Conservation (phyloP, 495 filamentous ascomycete genomes). For the Aspergillus sclerotiicarbonarius region DNA sequence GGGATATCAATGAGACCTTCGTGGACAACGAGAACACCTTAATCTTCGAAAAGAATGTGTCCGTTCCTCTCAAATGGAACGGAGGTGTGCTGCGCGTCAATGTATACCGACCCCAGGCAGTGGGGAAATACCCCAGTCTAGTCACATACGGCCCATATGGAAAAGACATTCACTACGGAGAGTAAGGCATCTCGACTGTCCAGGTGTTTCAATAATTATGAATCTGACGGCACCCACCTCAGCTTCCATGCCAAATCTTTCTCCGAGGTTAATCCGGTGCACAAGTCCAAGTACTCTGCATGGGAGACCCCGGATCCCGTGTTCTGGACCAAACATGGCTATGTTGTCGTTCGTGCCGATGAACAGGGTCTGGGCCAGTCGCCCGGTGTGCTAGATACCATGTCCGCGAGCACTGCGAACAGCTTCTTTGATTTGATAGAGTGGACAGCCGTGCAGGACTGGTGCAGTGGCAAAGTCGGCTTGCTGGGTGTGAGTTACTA, state of each 20-base stretch:
- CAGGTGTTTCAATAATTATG: too few species aligned
- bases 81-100: constrained; percentile 22
- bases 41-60: constrained; percentile 18
- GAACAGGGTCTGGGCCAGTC: constrained; percentile 52
- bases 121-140: constrained; percentile 18
- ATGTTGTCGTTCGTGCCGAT: constrained; percentile 53
- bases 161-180: constrained; percentile 41
- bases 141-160: constrained; percentile 50
- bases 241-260: constrained; percentile 3
- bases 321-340: constrained; percentile 53
- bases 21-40: neutral
- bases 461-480: constrained; percentile 58
- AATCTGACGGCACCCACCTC: neutral
- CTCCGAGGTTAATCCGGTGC: constrained; percentile 2
- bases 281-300: constrained; percentile 36
- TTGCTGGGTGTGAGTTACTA: constrained; percentile 58
- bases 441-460: constrained; percentile 54
- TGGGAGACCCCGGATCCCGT: constrained; percentile 60
- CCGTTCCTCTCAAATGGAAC: constrained; percentile 10
- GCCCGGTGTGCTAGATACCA: constrained; percentile 52
- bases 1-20: neutral
- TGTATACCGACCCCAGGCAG: constrained; percentile 20
- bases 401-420: constrained; percentile 49
- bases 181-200: constrained; percentile 6
- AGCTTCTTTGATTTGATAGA: constrained; percentile 55